Evolutionary conservation across 2,329 filamentous ascomycete genomes (phyloP).

Genomic region (Hypoxylon sp.): DNA sequence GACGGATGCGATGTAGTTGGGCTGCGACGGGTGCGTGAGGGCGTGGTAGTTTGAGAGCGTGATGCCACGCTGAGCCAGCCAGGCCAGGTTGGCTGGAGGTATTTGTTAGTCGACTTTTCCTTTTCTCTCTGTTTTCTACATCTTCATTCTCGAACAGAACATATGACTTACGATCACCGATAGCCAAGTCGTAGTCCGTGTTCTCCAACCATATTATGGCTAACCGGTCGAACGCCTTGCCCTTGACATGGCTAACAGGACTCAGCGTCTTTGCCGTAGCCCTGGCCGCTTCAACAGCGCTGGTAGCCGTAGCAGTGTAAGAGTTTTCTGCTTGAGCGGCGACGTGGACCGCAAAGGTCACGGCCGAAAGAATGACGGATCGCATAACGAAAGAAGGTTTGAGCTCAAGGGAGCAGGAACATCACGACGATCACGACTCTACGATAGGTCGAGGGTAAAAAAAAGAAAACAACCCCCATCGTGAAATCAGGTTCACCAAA

Average conservation of each 20-base stretch:
- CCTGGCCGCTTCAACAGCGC: slow-evolving; percentile 65
- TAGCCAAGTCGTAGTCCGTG: slow-evolving; percentile 74
- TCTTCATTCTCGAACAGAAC: slow-evolving; percentile 11
- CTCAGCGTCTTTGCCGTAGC: slow-evolving; percentile 71
- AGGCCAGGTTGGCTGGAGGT: slow-evolving; percentile 62
- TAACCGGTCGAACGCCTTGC: slow-evolving; percentile 78
- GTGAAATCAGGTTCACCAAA: neutral
- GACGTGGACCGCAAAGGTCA: slow-evolving; percentile 40
- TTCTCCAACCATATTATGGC: slow-evolving; percentile 84
- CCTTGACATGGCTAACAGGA: slow-evolving; percentile 73
- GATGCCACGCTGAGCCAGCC: slow-evolving; percentile 71
- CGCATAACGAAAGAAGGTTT: slow-evolving; percentile 38
- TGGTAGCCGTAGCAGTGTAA: slow-evolving; percentile 65
- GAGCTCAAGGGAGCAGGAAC: neutral
- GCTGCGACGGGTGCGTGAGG: slow-evolving; percentile 78
- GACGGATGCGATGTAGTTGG: slow-evolving; percentile 78
- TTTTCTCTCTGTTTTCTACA: neutral
- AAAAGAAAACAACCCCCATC: neutral
- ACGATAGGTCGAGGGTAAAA: neutral
- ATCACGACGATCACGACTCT: neutral
- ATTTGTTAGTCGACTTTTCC: slow-evolving; percentile 17
- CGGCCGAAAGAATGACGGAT: slow-evolving; percentile 39
- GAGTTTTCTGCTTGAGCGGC: slow-evolving; percentile 43
- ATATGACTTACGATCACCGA: slow-evolving; percentile 66
- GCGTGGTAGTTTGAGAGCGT: slow-evolving; percentile 69